These are phyloP conservation scores for Penicillium sp. DNA, from an alignment of 2,329 filamentous ascomycete genomes.

Conservation along the genomic window DNA sequence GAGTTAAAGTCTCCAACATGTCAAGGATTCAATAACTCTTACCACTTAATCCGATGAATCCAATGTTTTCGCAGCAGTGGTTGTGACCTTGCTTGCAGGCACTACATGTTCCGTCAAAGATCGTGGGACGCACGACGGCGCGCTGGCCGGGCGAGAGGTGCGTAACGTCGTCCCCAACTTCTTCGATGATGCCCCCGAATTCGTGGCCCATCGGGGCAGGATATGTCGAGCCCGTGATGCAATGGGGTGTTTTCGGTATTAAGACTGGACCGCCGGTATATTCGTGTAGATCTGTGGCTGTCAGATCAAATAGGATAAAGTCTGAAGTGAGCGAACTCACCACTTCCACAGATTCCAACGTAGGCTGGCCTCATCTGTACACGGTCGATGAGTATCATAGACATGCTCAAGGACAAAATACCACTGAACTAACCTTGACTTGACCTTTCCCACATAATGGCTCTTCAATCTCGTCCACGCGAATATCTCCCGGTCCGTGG, in stretches of 20 bases:
- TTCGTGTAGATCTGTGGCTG: conserved; percentile 47
- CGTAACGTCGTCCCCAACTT: conserved; percentile 52
- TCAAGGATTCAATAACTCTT: conserved; percentile 10
- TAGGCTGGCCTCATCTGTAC: conserved; percentile 23
- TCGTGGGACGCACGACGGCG: conserved; percentile 60
- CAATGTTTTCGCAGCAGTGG: conserved; percentile 60
- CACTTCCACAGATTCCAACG: conserved; percentile 29
- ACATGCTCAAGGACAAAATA: background rate
- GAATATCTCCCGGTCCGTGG: conserved; percentile 31
- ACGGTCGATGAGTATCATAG: conserved; percentile 1
- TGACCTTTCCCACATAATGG: conserved; percentile 48
- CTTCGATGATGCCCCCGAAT: conserved; percentile 58
- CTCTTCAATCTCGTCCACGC: conserved; percentile 30
- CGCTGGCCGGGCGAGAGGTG: conserved; percentile 53
- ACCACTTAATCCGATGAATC: conserved; percentile 52
- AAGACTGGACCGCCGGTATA: conserved; percentile 51
- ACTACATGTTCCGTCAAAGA: conserved; percentile 56
- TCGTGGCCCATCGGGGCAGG: conserved; percentile 65
- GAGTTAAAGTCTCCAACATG: background rate
- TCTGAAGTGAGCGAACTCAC: background rate
- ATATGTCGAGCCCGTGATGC: conserved; percentile 54
- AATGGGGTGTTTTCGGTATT: conserved; percentile 52
- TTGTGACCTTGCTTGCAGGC: conserved; percentile 53
- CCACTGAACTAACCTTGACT: conserved; percentile 35
- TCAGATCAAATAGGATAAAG: background rate